These are phyloP conservation scores for Dactylellina parvicollis DNA, from an alignment of 2,329 filamentous ascomycete genomes.

Conservation along the genomic window DNA sequence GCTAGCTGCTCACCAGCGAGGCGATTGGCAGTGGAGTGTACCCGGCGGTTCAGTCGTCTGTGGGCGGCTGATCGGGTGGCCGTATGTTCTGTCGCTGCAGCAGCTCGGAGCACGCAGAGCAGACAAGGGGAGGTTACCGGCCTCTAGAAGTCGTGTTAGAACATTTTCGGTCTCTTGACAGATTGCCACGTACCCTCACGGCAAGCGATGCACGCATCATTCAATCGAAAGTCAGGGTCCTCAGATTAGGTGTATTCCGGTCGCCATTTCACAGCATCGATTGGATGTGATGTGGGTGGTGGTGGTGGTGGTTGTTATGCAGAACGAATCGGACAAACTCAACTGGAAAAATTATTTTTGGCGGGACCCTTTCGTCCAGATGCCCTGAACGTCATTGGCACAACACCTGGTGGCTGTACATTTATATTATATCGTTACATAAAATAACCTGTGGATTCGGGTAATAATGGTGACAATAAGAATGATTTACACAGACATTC, in stretches of 20 bases:
- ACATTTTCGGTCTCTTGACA: background rate
- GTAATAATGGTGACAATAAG: no score
- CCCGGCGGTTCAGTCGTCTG: slow-evolving; percentile 35
- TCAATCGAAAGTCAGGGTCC: background rate
- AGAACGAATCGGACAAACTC: background rate
- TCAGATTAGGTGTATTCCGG: background rate
- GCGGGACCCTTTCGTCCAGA: background rate
- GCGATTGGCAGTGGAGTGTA: slow-evolving; percentile 46
- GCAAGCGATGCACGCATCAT: slow-evolving; percentile 44
- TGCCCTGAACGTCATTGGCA: background rate
- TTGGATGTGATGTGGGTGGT: slow-evolving; percentile 10
- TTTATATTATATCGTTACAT: no score
- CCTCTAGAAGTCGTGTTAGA: slow-evolving; percentile 28
- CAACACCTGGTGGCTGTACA: background rate
- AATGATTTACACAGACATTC: no score
- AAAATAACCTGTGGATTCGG: no score
- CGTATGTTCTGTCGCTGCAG: slow-evolving; percentile 27
- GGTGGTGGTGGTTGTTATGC: slow-evolving; percentile 1
- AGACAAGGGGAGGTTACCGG: slow-evolving; percentile 47
- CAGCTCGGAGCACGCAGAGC: slow-evolving; percentile 44
- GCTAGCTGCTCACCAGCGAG: slow-evolving; percentile 38
- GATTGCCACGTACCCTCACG: slow-evolving; percentile 31
- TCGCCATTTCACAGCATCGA: slow-evolving; percentile 4
- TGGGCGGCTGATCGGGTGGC: slow-evolving; percentile 16
- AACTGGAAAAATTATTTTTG: slow-evolving; percentile 12